Evolutionary conservation across 257 asterid genomes (phyloP).

Genomic region (Asclepias syriaca): DNA sequence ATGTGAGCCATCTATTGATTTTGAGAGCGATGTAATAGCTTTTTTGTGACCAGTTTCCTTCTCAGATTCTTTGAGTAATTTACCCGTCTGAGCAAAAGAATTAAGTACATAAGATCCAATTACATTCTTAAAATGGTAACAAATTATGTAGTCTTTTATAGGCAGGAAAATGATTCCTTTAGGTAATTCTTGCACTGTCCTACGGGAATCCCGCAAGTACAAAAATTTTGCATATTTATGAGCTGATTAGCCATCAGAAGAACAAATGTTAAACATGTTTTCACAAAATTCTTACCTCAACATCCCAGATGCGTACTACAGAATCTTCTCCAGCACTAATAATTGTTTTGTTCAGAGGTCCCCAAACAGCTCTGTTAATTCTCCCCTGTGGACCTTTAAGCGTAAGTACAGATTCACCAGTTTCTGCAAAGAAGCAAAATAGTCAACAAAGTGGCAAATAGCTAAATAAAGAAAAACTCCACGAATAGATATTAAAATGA

Average conservation of each 20-base stretch:
- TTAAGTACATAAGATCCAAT: background rate
- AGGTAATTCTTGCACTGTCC: background rate
- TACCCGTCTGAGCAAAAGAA: slow-evolving; percentile 53
- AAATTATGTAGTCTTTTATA: background rate
- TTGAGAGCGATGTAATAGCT: slow-evolving; percentile 70
- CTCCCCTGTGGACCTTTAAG: slow-evolving; percentile 84
- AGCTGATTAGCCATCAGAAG: background rate
- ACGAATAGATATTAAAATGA: background rate
- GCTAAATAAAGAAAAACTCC: background rate
- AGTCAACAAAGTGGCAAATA: background rate
- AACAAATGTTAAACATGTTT: background rate
- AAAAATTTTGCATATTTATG: background rate
- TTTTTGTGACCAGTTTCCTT: slow-evolving; percentile 77
- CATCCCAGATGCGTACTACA: slow-evolving; percentile 80
- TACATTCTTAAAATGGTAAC: background rate
- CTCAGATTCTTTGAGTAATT: slow-evolving; percentile 58
- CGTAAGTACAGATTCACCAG: slow-evolving; percentile 52
- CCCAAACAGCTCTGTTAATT: slow-evolving; percentile 96
- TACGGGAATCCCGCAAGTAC: background rate
- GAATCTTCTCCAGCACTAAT: slow-evolving; percentile 90
- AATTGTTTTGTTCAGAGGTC: slow-evolving; percentile 80
- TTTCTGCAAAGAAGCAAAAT: slow-evolving; percentile 36
- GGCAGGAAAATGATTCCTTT: background rate
- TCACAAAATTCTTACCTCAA: slow-evolving; percentile 47
- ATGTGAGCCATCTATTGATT: slow-evolving; percentile 72